Base-by-base conservation (phyloP, 2,329 filamentous ascomycete species). In the Alternaria gaisen region DNA sequence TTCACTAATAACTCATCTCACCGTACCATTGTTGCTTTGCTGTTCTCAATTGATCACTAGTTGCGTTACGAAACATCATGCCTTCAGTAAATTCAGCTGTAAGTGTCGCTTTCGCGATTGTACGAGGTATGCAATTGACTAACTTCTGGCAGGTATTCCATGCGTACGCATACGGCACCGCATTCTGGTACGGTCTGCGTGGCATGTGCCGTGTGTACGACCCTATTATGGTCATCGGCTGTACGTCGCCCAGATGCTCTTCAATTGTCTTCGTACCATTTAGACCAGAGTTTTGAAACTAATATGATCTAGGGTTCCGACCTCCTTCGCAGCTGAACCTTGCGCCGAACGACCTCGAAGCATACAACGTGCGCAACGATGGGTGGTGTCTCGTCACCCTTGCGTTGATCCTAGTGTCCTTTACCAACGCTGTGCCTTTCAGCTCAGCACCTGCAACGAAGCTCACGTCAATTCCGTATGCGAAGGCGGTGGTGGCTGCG, bases 371-470 rank as follows among this genome's bases (percentile, higher is more conserved):
- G 20, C 65, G 64, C 54, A 71, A 63, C 44, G 70, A 72, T 22
- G 70, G 70, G 22, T 72, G 68, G 70, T 72, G 68, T 44, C 67
- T 72, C n/a, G 34, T 72, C 16, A 72, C 70, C 8, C 70, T 72
- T 14, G 67, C 68, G 16, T 50, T 71, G 26, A 67, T 72, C 44
- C 62, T 72, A 7, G 12, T 72, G n/a, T 64, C 63, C 16, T 65
- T 72, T 10, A 70, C 64, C 24, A 70, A 67, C 43, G 68, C 70
- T 22, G 63, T 72, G 5, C 68, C 69, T 1, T 61, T 66, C 5
- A 44, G 60, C 6, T 53, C 66, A 3, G 32, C 58, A n/a, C 32
- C 58, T 9, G 51, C 50, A 12, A 52, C 54, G 3, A 53, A 38
- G 40, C 48, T 51, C 6, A 54, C 58, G 0, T 32, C 59, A 2